Percentiles rank a stretch among this genome's conserved stretches.
Evolutionary conservation across 192 early-diverging fungal species (phyloP).

Genomic region (Coemansia guatemalensis): DNA sequence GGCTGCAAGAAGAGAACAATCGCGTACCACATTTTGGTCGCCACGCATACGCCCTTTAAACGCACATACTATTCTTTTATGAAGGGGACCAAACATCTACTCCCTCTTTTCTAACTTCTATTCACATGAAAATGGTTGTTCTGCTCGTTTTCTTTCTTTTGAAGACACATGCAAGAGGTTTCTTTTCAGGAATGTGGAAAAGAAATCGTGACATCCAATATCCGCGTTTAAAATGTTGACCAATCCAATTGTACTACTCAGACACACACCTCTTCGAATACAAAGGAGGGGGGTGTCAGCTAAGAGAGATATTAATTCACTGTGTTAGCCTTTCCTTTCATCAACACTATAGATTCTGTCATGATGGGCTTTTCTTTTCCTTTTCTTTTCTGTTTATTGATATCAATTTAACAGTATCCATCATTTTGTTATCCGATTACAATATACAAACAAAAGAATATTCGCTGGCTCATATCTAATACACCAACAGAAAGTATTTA

Average conservation of each 20-base stretch:
- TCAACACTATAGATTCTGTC: not conserved
- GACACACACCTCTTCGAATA: too few species aligned
- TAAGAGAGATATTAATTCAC: not conserved
- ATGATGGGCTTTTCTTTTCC: not conserved
- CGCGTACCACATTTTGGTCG: not conserved
- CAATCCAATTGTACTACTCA: too few species aligned
- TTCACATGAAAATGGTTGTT: too few species aligned
- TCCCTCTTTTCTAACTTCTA: too few species aligned
- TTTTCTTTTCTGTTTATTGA: not conserved
- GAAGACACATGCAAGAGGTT: not conserved
- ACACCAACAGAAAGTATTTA: not conserved
- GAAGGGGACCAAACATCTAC: not conserved
- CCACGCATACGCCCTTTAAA: not conserved
- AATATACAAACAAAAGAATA: too few species aligned
- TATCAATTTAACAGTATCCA: not conserved
- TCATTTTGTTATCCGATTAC: not conserved
- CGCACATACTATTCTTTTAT: not conserved
- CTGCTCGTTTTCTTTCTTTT: not conserved
- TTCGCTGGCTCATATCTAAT: too few species aligned
- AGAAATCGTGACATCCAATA: not conserved
- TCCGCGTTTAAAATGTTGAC: too few species aligned
- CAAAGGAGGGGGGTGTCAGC: too few species aligned
- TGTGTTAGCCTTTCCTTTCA: not conserved
- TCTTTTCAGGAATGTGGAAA: not conserved
- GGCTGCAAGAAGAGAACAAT: not conserved